Percentiles rank a stretch among this genome's conserved stretches.
Evolutionary conservation across 2,329 filamentous ascomycete genomes (phyloP).

Genomic region (Pseudogymnoascus sp.): DNA sequence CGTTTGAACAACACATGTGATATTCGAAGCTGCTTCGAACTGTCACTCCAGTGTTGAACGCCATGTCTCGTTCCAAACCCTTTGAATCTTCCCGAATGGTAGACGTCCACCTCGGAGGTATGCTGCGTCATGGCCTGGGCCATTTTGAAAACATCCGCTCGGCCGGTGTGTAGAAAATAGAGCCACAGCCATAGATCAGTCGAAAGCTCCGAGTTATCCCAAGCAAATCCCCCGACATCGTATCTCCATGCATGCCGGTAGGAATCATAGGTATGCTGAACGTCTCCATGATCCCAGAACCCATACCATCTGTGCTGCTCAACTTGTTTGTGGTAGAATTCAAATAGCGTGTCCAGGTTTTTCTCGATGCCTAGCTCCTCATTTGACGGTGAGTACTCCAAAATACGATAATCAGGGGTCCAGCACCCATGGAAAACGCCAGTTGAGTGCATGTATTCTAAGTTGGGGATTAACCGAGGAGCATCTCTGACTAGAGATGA

Average conservation of each 20-base stretch:
- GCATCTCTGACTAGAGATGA: slow-evolving; percentile 41
- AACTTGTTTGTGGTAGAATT: slow-evolving; percentile 47
- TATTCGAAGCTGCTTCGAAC: slow-evolving; percentile 53
- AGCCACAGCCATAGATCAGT: slow-evolving; percentile 56
- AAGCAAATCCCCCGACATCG: slow-evolving; percentile 54
- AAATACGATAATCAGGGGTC: slow-evolving; percentile 32
- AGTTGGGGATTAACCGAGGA: slow-evolving; percentile 40
- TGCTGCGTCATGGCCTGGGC: slow-evolving; percentile 51
- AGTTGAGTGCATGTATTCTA: slow-evolving; percentile 40
- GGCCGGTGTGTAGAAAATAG: slow-evolving; percentile 51
- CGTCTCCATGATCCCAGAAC: slow-evolving; percentile 53
- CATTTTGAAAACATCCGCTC: slow-evolving; percentile 47
- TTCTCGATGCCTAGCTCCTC: slow-evolving; percentile 34
- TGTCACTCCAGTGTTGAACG: slow-evolving; percentile 53
- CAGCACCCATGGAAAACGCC: slow-evolving; percentile 48
- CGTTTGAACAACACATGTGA: slow-evolving; percentile 43
- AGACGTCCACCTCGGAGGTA: slow-evolving; percentile 52
- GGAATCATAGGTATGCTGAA: slow-evolving; percentile 53
- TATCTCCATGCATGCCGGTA: slow-evolving; percentile 54
- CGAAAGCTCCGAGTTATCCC: slow-evolving; percentile 57
- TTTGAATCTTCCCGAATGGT: slow-evolving; percentile 49
- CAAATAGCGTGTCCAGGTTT: slow-evolving; percentile 46
- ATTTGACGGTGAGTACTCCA: slow-evolving; percentile 20
- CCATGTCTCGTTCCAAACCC: slow-evolving; percentile 55
- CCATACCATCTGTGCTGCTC: slow-evolving; percentile 54